These are phyloP conservation scores for Populus hybrid DNA, from an alignment of 441 rosid genomes.

Conservation along the genomic window DNA sequence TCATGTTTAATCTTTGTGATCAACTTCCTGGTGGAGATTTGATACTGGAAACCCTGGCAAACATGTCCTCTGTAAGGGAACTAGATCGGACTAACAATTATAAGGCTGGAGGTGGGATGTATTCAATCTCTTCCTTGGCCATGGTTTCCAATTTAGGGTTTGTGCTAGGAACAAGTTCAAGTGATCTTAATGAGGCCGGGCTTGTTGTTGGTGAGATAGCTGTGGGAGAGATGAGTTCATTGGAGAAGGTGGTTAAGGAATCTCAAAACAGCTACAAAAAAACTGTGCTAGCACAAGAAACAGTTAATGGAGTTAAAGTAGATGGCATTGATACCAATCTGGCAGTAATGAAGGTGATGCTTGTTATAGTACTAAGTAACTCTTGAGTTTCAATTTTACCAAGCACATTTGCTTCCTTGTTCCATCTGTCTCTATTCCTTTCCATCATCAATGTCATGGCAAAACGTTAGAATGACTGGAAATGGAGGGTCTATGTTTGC, in stretches of 20 bases:
- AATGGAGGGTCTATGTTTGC: neutral
- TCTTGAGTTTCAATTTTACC: slow-evolving; percentile 14
- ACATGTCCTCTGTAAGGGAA: slow-evolving; percentile 56
- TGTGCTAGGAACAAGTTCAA: slow-evolving; percentile 58
- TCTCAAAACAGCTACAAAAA: slow-evolving; percentile 73
- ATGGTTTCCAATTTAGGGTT: slow-evolving; percentile 80
- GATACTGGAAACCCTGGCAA: slow-evolving; percentile 79
- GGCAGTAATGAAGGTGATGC: slow-evolving; percentile 92
- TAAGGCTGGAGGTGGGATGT: slow-evolving; percentile 48
- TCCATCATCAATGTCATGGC: neutral
- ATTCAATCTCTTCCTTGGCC: slow-evolving; percentile 64
- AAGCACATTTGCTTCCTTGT: neutral
- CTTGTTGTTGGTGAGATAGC: slow-evolving; percentile 79
- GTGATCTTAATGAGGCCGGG: slow-evolving; percentile 38
- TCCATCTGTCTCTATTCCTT: neutral
- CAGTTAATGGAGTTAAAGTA: slow-evolving; percentile 83
- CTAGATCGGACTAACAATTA: slow-evolving; percentile 41
- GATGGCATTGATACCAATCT: slow-evolving; percentile 88
- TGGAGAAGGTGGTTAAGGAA: slow-evolving; percentile 77
- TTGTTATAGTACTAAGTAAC: neutral
- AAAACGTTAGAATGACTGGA: neutral
- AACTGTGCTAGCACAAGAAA: slow-evolving; percentile 73
- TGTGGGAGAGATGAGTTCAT: slow-evolving; percentile 73
- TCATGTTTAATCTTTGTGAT: slow-evolving; percentile 83
- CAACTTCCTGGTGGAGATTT: slow-evolving; percentile 96